Base-by-base conservation (phyloP, 2,329 filamentous ascomycete genomes). In the Exophiala alcalophila region DNA sequence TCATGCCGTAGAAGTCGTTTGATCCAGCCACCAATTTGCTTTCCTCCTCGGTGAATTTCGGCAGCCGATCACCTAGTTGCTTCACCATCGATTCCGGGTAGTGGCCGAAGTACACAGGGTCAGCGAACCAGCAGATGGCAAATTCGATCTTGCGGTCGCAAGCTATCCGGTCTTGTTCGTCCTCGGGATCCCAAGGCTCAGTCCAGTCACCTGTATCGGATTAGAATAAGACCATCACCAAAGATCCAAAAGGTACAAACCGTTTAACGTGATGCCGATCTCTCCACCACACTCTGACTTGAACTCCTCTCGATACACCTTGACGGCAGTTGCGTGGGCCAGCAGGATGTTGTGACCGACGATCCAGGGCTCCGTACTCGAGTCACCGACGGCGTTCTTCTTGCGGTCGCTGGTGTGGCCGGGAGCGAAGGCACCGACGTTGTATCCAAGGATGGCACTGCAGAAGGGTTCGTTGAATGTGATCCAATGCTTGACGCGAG, bases 1-100 rank as follows among this genome's bases (percentile, higher is more conserved):
- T 94, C 86, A 91, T 91, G 64, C 86, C 88, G 65, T 94, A 94
- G 67, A 94, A 94, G 71, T 94, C 88, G 64, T 92, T 92, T 61
- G 83, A 87, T n/a, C 85, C 86, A 59, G 83, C 74, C 31, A 94
- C 80, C n/a, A 92, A 71, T 2, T 77, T 78, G 16, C 72, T 65
- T 61, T 94, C 86, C 54, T 86, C 84, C 0, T 74, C 65, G 0
- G 84, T 88, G 64, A 86, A 92, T 30, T 72, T 70, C 4, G 88
- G 88, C 33, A 94, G 75, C 10, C 86, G 80, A 61, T 83, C 74
- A 42, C 87, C 86, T 12, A 94, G 80, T 69, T 94, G 87, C 61
- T 80, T 78, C 44, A 78, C 74, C 86, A 94, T 94, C 47, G 83
- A 88, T 48, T 79, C 84, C 5, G 88, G 88, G 66, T 94, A 94